Percentiles rank a stretch among this genome's conserved stretches.
phyloP scores from a whole-genome alignment of 2,329 filamentous ascomycete genomes.

The Raffaelea ambrosiae region DNA sequence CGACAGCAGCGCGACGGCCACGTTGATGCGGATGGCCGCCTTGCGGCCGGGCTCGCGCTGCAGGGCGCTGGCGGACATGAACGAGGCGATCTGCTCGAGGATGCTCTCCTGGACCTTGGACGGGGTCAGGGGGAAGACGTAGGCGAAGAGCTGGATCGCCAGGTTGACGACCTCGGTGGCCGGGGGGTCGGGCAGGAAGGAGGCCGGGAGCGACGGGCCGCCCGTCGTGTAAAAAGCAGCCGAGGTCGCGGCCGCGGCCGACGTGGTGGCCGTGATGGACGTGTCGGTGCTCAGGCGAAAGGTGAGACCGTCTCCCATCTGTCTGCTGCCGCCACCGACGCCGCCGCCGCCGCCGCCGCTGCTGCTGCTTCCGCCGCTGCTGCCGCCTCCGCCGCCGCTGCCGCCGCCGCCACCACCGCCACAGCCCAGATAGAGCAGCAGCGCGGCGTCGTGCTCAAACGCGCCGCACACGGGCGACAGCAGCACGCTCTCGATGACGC shows the following conservation, averaged over 20 bases:
- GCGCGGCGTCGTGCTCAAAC: slow-evolving; percentile 80
- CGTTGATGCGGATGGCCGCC: slow-evolving; percentile 84
- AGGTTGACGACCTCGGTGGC: slow-evolving; percentile 91
- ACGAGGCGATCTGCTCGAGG: slow-evolving; percentile 85
- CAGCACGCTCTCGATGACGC: slow-evolving; percentile 52
- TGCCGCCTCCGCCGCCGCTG: neutral
- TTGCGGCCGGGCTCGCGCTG: slow-evolving; percentile 82
- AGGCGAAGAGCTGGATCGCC: slow-evolving; percentile 86
- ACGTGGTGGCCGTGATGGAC: neutral
- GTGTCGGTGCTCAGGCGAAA: too few relatives aligned
- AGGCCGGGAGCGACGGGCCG: slow-evolving; percentile 4
- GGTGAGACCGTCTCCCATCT: too few relatives aligned
- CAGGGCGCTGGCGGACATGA: slow-evolving; percentile 69
- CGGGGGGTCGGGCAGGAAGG: slow-evolving; percentile 60
- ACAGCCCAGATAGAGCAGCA: slow-evolving; percentile 48
- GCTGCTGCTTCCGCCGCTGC: neutral
- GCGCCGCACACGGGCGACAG: slow-evolving; percentile 71
- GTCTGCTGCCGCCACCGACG: slow-evolving; percentile 13
- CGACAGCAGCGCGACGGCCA: slow-evolving; percentile 71
- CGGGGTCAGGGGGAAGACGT: slow-evolving; percentile 80
- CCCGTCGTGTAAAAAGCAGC: too few relatives aligned
- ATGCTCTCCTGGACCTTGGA: slow-evolving; percentile 93
- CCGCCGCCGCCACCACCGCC: neutral
- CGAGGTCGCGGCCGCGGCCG: slow-evolving; percentile 8
- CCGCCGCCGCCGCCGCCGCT: neutral